These are phyloP conservation scores for Blastobotrys raffinosifermentans DNA, from an alignment of 1,139 yeast genomes.

Conservation along the genomic window DNA sequence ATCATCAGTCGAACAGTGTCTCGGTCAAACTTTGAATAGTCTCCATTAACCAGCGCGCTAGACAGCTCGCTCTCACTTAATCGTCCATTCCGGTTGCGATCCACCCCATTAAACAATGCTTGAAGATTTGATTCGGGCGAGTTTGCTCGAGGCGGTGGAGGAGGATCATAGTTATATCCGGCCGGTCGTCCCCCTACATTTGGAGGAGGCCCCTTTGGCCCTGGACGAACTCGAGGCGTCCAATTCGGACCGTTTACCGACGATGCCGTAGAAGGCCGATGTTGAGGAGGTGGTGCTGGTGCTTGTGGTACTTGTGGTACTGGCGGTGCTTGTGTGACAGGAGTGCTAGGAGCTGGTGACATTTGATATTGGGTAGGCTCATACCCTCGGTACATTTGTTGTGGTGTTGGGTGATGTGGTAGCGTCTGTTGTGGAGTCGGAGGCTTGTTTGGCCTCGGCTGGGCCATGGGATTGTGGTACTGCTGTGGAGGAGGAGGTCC, in stretches of 20 bases:
- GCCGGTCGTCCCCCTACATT: neutral
- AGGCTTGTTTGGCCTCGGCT: no score
- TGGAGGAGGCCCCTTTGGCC: constrained; percentile 4
- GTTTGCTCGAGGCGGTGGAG: constrained; percentile 4
- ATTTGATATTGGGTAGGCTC: neutral
- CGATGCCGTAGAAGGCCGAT: no score
- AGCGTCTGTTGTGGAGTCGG: neutral
- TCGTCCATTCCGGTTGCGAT: constrained; percentile 41
- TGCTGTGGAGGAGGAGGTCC: constrained; percentile 6
- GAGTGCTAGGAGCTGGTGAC: neutral
- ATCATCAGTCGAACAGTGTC: constrained; percentile 63
- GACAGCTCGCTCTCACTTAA: constrained; percentile 57
- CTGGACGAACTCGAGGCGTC: neutral
- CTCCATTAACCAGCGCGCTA: constrained; percentile 53
- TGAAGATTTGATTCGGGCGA: constrained; percentile 22
- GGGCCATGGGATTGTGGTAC: constrained; percentile 1
- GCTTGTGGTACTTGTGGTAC: constrained; percentile 6
- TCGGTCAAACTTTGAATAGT: constrained; percentile 56
- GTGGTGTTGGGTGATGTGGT: constrained; percentile 6
- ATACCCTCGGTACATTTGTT: constrained; percentile 2
- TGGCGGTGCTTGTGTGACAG: constrained; percentile 7
- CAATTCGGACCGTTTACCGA: no score
- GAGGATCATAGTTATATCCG: constrained; percentile 3
- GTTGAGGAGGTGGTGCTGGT: constrained; percentile 9
- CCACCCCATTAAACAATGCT: constrained; percentile 27